A percentile compares a stretch with the other conserved stretches of the same genome.
Evolutionary conservation across 2,329 filamentous ascomycete genomes (phyloP).

Genomic region (Akanthomyces muscarius): DNA sequence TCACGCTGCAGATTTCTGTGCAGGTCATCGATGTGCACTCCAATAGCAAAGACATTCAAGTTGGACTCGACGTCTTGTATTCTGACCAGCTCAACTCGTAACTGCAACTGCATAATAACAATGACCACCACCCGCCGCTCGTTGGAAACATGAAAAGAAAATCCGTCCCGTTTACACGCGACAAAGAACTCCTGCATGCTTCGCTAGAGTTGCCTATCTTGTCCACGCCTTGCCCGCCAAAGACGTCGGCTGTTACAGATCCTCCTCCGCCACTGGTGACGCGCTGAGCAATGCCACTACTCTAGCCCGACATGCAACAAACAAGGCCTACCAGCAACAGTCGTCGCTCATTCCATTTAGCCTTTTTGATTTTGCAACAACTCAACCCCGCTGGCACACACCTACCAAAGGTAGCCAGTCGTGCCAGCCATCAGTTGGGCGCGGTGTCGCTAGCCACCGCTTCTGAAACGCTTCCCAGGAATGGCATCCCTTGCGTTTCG

Average conservation of each 20-base stretch:
- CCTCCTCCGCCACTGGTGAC: not conserved
- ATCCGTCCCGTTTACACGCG: not conserved
- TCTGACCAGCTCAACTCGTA: too few species aligned
- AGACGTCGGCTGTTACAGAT: not conserved
- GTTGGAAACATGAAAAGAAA: not conserved
- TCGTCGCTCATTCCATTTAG: too few species aligned
- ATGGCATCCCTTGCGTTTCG: conserved; percentile 13
- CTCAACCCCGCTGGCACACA: too few species aligned
- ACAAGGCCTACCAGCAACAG: too few species aligned
- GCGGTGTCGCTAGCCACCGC: not conserved
- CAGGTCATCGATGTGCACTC: too few species aligned
- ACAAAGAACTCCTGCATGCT: not conserved
- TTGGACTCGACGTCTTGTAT: too few species aligned
- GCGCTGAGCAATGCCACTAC: not conserved
- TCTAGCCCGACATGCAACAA: not conserved
- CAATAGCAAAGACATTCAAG: too few species aligned
- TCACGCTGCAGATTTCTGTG: too few species aligned
- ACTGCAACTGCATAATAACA: too few species aligned
- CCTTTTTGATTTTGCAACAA: too few species aligned
- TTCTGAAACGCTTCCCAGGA: conserved; percentile 7
- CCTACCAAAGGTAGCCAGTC: not conserved
- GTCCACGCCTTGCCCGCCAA: not conserved
- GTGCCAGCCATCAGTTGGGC: not conserved
- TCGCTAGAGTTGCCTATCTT: not conserved
- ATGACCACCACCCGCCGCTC: too few species aligned